These are phyloP conservation scores for Cyberlindnera americana DNA, from an alignment of 805 yeast species.

Conservation along the genomic window DNA sequence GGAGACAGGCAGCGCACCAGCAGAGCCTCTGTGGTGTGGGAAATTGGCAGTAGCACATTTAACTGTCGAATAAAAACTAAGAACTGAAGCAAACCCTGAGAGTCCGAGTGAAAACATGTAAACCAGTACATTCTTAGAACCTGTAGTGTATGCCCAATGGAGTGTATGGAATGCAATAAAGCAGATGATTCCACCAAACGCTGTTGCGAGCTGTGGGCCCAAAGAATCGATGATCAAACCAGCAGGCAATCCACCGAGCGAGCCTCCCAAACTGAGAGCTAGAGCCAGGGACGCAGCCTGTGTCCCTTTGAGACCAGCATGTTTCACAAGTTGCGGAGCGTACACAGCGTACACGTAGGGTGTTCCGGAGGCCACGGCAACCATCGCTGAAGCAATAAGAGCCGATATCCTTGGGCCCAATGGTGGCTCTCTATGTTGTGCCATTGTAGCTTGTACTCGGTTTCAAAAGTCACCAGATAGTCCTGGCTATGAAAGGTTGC, in stretches of 20 bases:
- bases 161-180: slow-evolving; percentile 53
- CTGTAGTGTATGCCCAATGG: slow-evolving; percentile 41
- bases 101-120: slow-evolving; percentile 47
- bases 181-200: slow-evolving; percentile 53
- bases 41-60: slow-evolving; percentile 52
- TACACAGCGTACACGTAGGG: slow-evolving; percentile 73
- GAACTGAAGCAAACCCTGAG: slow-evolving; percentile 64
- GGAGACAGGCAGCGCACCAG: slow-evolving; percentile 30
- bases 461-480: no score
- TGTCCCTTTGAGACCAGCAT: slow-evolving; percentile 53
- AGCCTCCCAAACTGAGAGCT: slow-evolving; percentile 59
- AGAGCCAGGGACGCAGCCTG: slow-evolving; percentile 64
- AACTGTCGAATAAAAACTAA: slow-evolving; percentile 57
- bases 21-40: slow-evolving; percentile 56
- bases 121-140: slow-evolving; percentile 36
- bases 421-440: slow-evolving; percentile 6
- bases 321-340: slow-evolving; percentile 63
- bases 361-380: slow-evolving; percentile 69
- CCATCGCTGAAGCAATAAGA: slow-evolving; percentile 32
- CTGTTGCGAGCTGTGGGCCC: slow-evolving; percentile 53
- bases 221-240: slow-evolving; percentile 62
- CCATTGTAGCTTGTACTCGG: background rate
- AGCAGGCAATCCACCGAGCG: slow-evolving; percentile 67
- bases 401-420: slow-evolving; percentile 10
- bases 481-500: no score